Percentiles rank a stretch among this genome's conserved stretches.
phyloP scores from a whole-genome alignment of 495 filamentous ascomycete genomes.

The Xylaria flabelliformis region DNA sequence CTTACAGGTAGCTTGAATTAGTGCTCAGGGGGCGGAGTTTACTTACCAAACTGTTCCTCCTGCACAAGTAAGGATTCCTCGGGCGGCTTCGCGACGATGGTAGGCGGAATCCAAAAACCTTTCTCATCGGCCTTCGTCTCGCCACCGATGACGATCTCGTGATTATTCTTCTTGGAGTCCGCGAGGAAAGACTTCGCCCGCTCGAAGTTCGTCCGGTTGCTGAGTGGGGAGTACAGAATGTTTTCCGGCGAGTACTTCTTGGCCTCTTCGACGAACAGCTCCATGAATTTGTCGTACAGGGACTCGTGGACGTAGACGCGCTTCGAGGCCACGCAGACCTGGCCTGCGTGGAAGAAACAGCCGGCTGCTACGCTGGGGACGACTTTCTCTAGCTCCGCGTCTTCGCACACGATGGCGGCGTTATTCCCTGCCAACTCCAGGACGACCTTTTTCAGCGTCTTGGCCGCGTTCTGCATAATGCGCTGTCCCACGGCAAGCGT shows the following conservation, averaged over 20 bases:
- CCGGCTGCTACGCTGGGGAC: conserved; percentile 58
- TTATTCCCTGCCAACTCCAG: conserved; percentile 71
- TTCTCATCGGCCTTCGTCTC: conserved; percentile 40
- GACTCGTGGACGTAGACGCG: conserved; percentile 72
- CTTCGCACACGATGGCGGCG: conserved; percentile 67
- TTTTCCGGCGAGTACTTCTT: conserved; percentile 56
- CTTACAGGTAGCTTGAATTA: neutral
- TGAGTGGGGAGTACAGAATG: conserved; percentile 60
- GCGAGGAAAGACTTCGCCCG: conserved; percentile 56
- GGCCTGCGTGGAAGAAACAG: conserved; percentile 66
- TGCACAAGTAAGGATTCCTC: conserved; percentile 50
- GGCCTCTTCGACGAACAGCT: conserved; percentile 60
- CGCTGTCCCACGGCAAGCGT: conserved; percentile 68
- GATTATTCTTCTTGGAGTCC: conserved; percentile 51
- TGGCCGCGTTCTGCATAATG: conserved; percentile 65
- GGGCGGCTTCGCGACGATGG: conserved; percentile 57
- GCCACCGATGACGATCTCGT: conserved; percentile 51
- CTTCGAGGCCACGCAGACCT: conserved; percentile 62
- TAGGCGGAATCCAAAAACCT: conserved; percentile 56
- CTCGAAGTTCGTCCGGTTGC: conserved; percentile 65
- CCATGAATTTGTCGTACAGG: conserved; percentile 68
- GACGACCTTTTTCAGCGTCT: conserved; percentile 63
- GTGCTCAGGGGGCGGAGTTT: neutral
- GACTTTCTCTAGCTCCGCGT: conserved; percentile 67
- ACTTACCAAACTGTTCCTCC: conserved; percentile 59